Conservation (phyloP, 1,284 basidiomycete species). For the Xanthoconium separans region DNA sequence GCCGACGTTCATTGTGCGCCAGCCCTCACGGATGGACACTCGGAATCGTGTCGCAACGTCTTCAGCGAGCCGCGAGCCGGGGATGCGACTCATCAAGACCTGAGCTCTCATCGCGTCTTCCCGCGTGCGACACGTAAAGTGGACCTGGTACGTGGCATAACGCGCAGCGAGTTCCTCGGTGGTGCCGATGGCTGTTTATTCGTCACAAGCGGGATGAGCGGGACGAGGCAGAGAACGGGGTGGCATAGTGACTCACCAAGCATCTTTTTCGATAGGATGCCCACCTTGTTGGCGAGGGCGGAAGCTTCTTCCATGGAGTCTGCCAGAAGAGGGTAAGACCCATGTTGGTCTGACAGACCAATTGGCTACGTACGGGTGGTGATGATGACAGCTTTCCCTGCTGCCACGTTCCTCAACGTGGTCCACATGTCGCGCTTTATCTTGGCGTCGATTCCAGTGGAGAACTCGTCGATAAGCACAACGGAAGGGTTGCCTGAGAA, state of each 20-base stretch:
- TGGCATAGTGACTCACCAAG: slow-evolving; percentile 45
- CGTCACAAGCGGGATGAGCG: neutral
- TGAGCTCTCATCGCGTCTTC: slow-evolving; percentile 57
- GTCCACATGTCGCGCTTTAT: slow-evolving; percentile 84
- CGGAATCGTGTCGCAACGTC: slow-evolving; percentile 80
- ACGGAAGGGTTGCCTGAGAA: slow-evolving; percentile 69
- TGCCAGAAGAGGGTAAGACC: slow-evolving; percentile 17
- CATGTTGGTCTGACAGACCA: neutral
- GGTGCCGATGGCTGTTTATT: slow-evolving; percentile 39
- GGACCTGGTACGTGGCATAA: slow-evolving; percentile 76
- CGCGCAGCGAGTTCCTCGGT: slow-evolving; percentile 61
- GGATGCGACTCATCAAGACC: slow-evolving; percentile 61
- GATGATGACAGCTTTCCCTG: slow-evolving; percentile 66
- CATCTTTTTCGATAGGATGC: slow-evolving; percentile 67
- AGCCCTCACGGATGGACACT: slow-evolving; percentile 51
- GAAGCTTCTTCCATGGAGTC: slow-evolving; percentile 87
- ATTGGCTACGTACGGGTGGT: slow-evolving; percentile 56
- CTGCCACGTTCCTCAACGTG: slow-evolving; percentile 62
- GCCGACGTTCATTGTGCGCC: too few relatives aligned
- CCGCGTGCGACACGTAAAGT: slow-evolving; percentile 65
- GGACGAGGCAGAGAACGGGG: too few relatives aligned
- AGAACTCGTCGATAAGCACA: slow-evolving; percentile 81
- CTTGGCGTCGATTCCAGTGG: slow-evolving; percentile 79
- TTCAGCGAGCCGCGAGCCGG: slow-evolving; percentile 63
- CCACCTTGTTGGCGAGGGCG: slow-evolving; percentile 70